Evolutionary conservation across 2,329 filamentous ascomycete species (phyloP), one percentile per base, ranked within the genome.

Genomic region (Hymenoscyphus fraxineus): DNA sequence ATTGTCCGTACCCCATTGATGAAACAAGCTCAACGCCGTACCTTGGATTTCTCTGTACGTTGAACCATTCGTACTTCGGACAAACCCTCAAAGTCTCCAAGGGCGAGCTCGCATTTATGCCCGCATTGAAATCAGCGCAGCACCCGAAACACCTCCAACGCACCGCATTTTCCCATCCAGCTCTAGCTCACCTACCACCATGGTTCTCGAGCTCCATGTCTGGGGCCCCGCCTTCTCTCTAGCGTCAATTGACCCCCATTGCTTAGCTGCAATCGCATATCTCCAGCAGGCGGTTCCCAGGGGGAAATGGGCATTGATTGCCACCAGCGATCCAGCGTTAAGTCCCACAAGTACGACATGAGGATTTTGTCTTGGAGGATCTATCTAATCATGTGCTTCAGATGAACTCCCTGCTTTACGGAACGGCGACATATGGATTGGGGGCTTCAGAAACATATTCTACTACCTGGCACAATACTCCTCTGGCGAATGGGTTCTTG

Each of bases 161-260:
- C 35, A 51, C 41, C 7, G 54, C 31, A 41, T 64, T 35, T 35
- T 35, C 35, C 35, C 35, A 6, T 35, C 35, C 35, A 35, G 35
- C 35, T 35, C 35, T 10, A 35, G 35, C 35, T 22, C 61, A 79
- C 3, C 44, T 31, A 13, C n/a, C 61, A 51, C 35, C 61, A 79
- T 78, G 76, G 73, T 86, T 68, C 79, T 92, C 59, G 86, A 94
- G 78, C 85, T 99, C 66, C 90, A 97, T 78, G 85, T 97, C 73
- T 96, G 93, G 89, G 93, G 93, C 59, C 88, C 92, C 62, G 93
- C 91, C 51, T 96, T 97, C 76, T 88, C 88, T 51, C 85, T 97
- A 56, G 89, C 94, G 15, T 98, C 95, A 55, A 90, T 98, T 72
- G 93, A 98, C 73, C 83, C 94, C 57, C 91, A 96, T 80, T 98